Base-by-base conservation (phyloP, 1,284 basidiomycete species). In the Naganishia sp. region DNA sequence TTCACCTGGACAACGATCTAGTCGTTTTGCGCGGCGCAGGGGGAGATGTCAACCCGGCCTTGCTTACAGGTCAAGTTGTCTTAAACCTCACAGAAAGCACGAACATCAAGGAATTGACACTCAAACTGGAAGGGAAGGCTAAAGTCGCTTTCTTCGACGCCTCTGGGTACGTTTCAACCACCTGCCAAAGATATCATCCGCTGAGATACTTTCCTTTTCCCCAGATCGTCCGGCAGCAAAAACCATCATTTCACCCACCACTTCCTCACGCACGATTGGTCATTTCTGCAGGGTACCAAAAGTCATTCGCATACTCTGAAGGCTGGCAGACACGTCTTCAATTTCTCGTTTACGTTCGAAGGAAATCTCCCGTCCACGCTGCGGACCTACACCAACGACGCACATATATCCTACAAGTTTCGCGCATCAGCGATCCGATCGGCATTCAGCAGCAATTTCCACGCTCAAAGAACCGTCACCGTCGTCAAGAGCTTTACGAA, bases 281-380 rank as follows among this genome's bases (percentile, higher is more conserved):
- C 76, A 11, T 80, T 80, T 73, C 72, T 81, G 28, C 71, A 77
- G 65, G 89, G 88, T 67, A 85, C 87, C 74, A 88, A 87, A 76
- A 85, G 85, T 45, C 88, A 90, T 71, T 83, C 85, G 18, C 92
- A 91, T 73, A 94, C 92, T 0, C 87, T 96, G 77, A 94, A 94
- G 79, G 79, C 81, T 7, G 80, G 80, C 17, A 68, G 74, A 43
- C 80, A 80, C 71, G 82, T 87, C 45, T 96, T 95, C 78, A 92
- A 92, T n/a, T 81, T 81, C 68, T 70, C 71, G 35, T 94, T 94
- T 81, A 88, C 89, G 73, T 84, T 94, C 63, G 90, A 90, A 32
- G 90, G 90, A 56, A 86, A 87, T 11, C 82, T 95, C 3, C 94
- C 94, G 0, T 91, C 91, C 0, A 86, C 85, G 47, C 79, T 94